These are phyloP conservation scores for Chaetoceros muelleri DNA, from an alignment of 108 stramenopile genomes.

Conservation along the genomic window DNA sequence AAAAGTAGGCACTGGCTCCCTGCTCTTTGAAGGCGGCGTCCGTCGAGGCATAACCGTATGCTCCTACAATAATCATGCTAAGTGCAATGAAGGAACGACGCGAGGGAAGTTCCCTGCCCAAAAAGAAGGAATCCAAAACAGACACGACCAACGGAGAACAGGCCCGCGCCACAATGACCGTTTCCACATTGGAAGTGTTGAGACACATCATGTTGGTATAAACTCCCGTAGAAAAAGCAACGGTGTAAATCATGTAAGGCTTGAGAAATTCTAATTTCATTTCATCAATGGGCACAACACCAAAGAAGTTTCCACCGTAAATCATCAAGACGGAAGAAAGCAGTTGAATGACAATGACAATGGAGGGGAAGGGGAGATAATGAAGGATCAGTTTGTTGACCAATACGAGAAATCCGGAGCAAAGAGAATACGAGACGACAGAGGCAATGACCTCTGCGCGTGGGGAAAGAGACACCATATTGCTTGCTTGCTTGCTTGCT, in stretches of 20 bases:
- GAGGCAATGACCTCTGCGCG: constrained; percentile 26
- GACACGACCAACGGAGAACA: constrained; percentile 72
- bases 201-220: constrained; percentile 81
- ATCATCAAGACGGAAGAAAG: constrained; percentile 52
- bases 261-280: constrained; percentile 56
- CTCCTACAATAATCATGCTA: constrained; percentile 48
- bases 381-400: constrained; percentile 77
- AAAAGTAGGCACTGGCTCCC: constrained; percentile 45
- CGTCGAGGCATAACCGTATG: constrained; percentile 65
- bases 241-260: constrained; percentile 67
- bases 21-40: constrained; percentile 54
- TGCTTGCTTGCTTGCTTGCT: no score
- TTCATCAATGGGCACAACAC: constrained; percentile 45
- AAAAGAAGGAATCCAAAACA: constrained; percentile 65
- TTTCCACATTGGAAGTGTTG: constrained; percentile 79
- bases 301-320: constrained; percentile 30
- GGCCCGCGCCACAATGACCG: constrained; percentile 87
- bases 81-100: constrained; percentile 50
- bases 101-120: constrained; percentile 80
- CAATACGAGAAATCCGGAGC: constrained; percentile 64
- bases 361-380: constrained; percentile 58
- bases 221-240: constrained; percentile 72
- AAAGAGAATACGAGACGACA: constrained; percentile 65
- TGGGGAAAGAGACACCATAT: constrained; percentile 9
- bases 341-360: constrained; percentile 66